Percentiles rank a stretch among this genome's conserved stretches.
phyloP scores from a whole-genome alignment of 495 filamentous ascomycete genomes.

The Lasiosphaeria ovina region DNA sequence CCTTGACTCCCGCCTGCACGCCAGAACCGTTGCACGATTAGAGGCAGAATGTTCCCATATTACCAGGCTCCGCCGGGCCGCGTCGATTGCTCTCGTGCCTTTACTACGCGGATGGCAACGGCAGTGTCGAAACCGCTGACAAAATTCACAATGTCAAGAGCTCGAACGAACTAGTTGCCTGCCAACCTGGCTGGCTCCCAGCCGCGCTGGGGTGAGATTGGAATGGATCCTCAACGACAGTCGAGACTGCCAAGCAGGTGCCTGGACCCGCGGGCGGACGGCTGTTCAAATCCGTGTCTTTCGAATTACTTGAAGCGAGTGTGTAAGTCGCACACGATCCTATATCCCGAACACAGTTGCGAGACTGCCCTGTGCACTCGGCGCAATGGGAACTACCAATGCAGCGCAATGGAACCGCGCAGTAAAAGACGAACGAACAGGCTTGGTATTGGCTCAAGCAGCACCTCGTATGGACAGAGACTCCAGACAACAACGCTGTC shows the following conservation, averaged over 20 bases:
- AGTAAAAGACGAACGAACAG: too few relatives aligned
- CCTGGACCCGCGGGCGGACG: constrained; percentile 1
- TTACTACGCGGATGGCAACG: constrained; percentile 1
- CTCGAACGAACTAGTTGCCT: not conserved
- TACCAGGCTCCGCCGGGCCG: constrained; percentile 25
- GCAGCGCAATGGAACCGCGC: not conserved
- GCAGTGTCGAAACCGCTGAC: constrained; percentile 18
- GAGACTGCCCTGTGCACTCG: not conserved
- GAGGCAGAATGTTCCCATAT: constrained; percentile 29
- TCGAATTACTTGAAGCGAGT: constrained; percentile 4
- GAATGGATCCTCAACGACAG: constrained; percentile 12
- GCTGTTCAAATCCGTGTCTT: constrained; percentile 4
- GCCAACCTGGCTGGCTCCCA: not conserved
- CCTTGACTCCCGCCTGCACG: constrained; percentile 16
- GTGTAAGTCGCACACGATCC: constrained; percentile 5
- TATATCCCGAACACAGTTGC: not conserved
- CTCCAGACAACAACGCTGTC: too few relatives aligned
- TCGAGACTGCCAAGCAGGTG: constrained; percentile 24
- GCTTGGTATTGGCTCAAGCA: not conserved
- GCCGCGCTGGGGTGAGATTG: constrained; percentile 6
- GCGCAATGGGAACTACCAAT: not conserved
- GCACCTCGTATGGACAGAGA: too few relatives aligned
- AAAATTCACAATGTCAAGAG: constrained; percentile 22
- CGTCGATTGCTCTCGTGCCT: constrained; percentile 7
- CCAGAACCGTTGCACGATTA: constrained; percentile 12